phyloP scores from a whole-genome alignment of 176 grass and related monocot species.

The Themeda triandra region DNA sequence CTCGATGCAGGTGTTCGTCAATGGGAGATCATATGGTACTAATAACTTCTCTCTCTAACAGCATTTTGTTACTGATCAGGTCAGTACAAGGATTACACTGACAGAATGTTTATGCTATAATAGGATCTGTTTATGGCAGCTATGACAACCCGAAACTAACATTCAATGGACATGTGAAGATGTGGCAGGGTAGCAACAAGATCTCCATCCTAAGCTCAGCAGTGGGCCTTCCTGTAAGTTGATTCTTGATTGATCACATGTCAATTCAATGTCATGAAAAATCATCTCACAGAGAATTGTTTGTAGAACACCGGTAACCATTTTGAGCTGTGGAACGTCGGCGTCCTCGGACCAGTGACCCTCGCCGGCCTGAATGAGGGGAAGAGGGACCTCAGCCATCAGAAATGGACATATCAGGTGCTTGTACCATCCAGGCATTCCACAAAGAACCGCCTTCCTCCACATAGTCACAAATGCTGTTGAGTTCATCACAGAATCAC shows the following conservation, averaged over 20 bases:
- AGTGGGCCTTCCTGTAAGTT: slow-evolving; percentile 81
- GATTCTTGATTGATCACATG: neutral
- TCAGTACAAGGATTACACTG: neutral
- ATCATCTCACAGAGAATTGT: neutral
- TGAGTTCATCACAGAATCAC: neutral
- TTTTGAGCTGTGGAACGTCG: slow-evolving; percentile 82
- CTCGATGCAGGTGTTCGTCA: slow-evolving; percentile 80
- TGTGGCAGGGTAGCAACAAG: slow-evolving; percentile 89
- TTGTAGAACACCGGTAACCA: slow-evolving; percentile 66
- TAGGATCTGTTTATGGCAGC: slow-evolving; percentile 61
- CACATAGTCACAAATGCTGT: too few species aligned
- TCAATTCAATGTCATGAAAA: neutral
- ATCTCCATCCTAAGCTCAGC: slow-evolving; percentile 88
- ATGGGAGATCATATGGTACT: slow-evolving; percentile 58
- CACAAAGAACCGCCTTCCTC: neutral
- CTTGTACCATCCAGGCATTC: too few species aligned
- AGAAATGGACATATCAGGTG: slow-evolving; percentile 95
- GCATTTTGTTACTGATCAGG: neutral
- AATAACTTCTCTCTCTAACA: neutral
- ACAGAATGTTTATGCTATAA: neutral
- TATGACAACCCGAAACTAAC: slow-evolving; percentile 54
- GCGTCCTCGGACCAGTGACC: slow-evolving; percentile 77
- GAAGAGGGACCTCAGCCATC: slow-evolving; percentile 68
- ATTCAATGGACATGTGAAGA: slow-evolving; percentile 51
- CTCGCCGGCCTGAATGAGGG: slow-evolving; percentile 61